A percentile compares a stretch with the other conserved stretches of the same genome.
phyloP scores from a whole-genome alignment of 2,329 filamentous ascomycete genomes.

The Nothopassalora personata region DNA sequence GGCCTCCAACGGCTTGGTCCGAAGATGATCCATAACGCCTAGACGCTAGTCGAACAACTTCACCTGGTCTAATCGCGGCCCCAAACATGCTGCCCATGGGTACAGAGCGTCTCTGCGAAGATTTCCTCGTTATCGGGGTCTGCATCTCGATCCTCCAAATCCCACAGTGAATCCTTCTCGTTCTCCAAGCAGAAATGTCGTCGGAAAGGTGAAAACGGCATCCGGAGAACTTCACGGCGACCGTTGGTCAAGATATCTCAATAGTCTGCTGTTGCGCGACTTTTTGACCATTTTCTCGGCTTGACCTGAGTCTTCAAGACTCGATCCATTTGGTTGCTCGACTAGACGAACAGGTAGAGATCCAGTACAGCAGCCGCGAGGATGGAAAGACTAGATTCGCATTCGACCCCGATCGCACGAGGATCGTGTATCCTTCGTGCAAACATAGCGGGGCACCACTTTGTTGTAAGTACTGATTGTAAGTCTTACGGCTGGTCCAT shows the following conservation, averaged over 20 bases:
- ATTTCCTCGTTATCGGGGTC: background rate
- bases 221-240: too few relatives aligned
- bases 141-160: background rate
- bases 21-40: background rate
- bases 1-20: constrained; percentile 3
- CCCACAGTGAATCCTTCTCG: background rate
- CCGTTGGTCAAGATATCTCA: too few relatives aligned
- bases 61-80: background rate
- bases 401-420: background rate
- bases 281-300: background rate
- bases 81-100: background rate
- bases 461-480: background rate
- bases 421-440: background rate
- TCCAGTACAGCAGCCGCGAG: background rate
- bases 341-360: background rate
- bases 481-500: background rate
- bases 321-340: background rate
- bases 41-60: background rate
- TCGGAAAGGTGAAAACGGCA: background rate
- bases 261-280: too few relatives aligned
- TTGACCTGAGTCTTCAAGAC: background rate
- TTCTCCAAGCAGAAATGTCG: background rate
- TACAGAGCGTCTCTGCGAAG: background rate
- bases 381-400: background rate
- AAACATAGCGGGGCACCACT: background rate